Evolutionary conservation across 2,329 filamentous ascomycete genomes (phyloP).

Genomic region (Myriosclerotinia scirpicola): DNA sequence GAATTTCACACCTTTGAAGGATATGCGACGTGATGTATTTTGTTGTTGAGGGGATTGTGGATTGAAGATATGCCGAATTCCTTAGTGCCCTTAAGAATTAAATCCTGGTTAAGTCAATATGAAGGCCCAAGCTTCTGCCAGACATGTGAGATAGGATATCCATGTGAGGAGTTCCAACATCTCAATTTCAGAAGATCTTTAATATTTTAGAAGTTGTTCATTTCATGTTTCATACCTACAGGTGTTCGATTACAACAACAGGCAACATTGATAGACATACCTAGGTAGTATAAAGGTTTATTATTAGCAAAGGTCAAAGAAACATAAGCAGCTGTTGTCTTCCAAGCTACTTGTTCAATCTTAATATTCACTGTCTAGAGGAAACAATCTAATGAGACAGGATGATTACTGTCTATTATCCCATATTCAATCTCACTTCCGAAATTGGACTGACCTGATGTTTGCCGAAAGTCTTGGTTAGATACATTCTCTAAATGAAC

Average conservation of each 20-base stretch:
- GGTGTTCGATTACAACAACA: background rate
- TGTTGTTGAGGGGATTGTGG: conserved; percentile 1
- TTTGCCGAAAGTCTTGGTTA: background rate
- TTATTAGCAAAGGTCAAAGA: background rate
- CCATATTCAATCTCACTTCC: background rate
- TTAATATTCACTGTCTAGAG: background rate
- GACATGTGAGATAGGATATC: background rate
- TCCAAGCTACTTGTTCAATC: background rate
- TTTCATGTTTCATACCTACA: background rate
- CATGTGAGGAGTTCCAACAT: too few species aligned
- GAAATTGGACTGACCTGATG: background rate
- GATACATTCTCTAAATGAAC: background rate
- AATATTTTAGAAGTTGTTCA: too few species aligned
- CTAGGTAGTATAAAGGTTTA: background rate
- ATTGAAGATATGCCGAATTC: background rate
- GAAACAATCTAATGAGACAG: background rate
- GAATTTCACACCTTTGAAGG: background rate
- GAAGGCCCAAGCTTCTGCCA: background rate
- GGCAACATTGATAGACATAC: background rate
- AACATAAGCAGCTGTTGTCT: background rate
- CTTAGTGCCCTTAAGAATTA: background rate
- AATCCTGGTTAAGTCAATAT: background rate
- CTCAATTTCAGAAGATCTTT: too few species aligned
- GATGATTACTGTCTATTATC: background rate
- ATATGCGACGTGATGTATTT: conserved; percentile 9